Conservation (phyloP, 169 alveolate genomes). For the Eimeria necatrix region DNA sequence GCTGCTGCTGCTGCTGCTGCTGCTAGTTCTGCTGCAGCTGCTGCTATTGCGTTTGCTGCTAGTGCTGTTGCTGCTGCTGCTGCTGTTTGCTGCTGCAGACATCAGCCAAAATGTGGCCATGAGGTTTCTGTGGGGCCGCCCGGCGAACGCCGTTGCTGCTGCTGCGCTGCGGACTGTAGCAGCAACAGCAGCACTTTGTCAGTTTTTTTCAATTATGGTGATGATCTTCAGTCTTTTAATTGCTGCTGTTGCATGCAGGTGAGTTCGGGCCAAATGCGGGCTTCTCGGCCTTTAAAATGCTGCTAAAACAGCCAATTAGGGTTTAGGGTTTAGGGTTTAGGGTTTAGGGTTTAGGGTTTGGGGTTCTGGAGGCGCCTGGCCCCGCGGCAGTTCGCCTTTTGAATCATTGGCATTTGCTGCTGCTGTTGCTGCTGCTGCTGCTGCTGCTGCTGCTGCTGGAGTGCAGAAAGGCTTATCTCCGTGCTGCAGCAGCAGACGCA, state of each 20-base stretch:
- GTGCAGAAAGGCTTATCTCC: neutral
- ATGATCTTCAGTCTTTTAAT: neutral
- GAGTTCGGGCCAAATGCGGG: neutral
- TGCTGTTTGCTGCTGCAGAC: neutral
- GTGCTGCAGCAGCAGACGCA: neutral
- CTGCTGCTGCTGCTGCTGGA: neutral
- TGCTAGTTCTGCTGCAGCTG: no score
- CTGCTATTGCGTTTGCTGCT: no score
- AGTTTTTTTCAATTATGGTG: neutral
- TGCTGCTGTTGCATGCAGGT: slow-evolving; percentile 34
- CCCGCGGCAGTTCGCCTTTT: no score
- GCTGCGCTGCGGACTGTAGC: neutral
- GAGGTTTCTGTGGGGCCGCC: slow-evolving; percentile 33
- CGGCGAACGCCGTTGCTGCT: neutral
- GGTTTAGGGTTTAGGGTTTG: no score
- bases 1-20: no score
- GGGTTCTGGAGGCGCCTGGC: no score
- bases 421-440: slow-evolving; percentile 8
- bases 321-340: no score
- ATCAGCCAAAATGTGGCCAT: neutral
- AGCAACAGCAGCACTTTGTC: neutral
- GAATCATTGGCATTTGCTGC: neutral
- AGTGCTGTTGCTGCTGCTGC: no score
- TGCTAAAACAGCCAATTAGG: no score
- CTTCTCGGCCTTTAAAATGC: no score